These are phyloP conservation scores for Aureobasidium leucospermi DNA, from an alignment of 2,329 filamentous ascomycete species.

Conservation along the genomic window DNA sequence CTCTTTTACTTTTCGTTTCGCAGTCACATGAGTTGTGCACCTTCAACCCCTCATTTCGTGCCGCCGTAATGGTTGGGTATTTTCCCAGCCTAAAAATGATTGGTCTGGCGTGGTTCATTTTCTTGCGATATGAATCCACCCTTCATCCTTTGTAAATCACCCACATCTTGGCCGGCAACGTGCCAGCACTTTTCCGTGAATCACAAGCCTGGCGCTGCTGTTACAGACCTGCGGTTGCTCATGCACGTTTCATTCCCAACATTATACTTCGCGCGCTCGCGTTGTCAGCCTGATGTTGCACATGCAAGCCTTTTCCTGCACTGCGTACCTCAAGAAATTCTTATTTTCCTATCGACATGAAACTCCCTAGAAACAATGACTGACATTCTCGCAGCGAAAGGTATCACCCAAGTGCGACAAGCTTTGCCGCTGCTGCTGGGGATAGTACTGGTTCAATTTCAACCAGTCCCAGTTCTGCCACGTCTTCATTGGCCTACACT, in stretches of 20 bases:
- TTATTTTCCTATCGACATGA: conserved; percentile 2
- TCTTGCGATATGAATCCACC: background rate
- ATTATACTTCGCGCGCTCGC: conserved; percentile 8
- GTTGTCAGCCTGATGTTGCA: conserved; percentile 17
- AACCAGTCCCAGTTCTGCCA: conserved; percentile 44
- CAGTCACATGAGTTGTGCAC: conserved; percentile 8
- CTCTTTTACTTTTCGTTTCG: background rate
- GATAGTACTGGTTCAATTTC: conserved; percentile 49
- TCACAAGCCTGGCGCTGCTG: conserved; percentile 3
- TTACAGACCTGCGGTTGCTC: conserved; percentile 6
- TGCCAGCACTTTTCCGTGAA: conserved; percentile 11
- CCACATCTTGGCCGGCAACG: conserved; percentile 2
- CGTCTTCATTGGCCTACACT: conserved; percentile 40
- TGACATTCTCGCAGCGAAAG: conserved; percentile 29
- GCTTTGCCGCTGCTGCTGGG: conserved; percentile 47
- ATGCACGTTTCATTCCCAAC: conserved; percentile 11
- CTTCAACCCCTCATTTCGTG: conserved; percentile 6
- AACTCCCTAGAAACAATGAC: conserved; percentile 16
- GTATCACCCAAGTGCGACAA: conserved; percentile 37
- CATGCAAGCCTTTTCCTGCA: conserved; percentile 15
- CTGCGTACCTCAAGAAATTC: conserved; percentile 11
- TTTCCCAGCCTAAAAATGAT: background rate
- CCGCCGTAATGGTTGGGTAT: conserved; percentile 1
- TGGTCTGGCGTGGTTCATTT: conserved; percentile 15
- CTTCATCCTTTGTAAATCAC: background rate